Evolutionary conservation across 2,329 filamentous ascomycete species (phyloP), one percentile per base, ranked within the genome.

Genomic region (Neonectria neomacrospora): DNA sequence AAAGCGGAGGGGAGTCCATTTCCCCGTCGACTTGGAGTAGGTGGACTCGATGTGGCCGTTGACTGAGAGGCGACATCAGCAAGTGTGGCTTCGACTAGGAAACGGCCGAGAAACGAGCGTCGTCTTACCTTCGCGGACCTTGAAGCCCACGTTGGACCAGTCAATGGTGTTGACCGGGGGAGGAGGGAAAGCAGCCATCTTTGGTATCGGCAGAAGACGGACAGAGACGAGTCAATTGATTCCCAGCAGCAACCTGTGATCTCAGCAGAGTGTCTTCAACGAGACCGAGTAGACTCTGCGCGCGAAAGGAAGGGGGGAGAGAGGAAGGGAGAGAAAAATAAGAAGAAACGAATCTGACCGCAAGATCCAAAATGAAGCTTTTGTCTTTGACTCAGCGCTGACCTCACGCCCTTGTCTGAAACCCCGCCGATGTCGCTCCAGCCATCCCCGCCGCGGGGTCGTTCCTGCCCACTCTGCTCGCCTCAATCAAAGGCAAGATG

Each of bases 121-220:
- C 22, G 52, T 67, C 82, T 73, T 79, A 93, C 93, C 92, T 86
- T 97, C 94, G 70, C 93, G 91, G 71, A 97, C 90, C 75, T 90
- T 90, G 86, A 98, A 98, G 76, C 95, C 95, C 69, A 98, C 88
- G 74, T 97, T 91, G 78, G 86, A 88, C 95, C 95, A 98, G 85
- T 98, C 94, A 82, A 97, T 95, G 68, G 91, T 91, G 75, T 88
- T 88, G 71, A 92, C 88, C 3, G 92, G 90, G 11, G 91, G 88
- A 30, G 93, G 93, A 69, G 93, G 93, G 75, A 94, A 95, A 41
- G 81, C 65, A 56, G 82, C 73, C 83, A 86, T 86, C 28, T 64
- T 77, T 61, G 45, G 34, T 26, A 45, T 22, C 32, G 44, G 10
- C 23, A 20, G 18, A n/a, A 20, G 20, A 51, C 12, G 14, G 23